Evolutionary conservation across 2,329 filamentous ascomycete species (phyloP), one percentile per base, ranked within the genome.

Genomic region (Pseudocercospora pini-densiflorae): DNA sequence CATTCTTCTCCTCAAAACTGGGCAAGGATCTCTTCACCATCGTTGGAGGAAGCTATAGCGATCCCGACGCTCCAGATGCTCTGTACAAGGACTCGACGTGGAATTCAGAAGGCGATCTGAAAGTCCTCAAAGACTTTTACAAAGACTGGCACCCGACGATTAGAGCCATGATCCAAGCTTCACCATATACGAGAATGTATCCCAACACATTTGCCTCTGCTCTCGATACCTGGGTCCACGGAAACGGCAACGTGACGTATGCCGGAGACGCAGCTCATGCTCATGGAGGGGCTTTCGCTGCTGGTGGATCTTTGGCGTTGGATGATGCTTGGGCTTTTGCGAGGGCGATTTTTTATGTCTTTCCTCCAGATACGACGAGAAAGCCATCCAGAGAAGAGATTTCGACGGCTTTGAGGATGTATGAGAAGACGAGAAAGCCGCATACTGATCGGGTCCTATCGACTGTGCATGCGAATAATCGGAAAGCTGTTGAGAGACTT

Each of bases 211-310:
- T 76, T 63, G 73, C 71, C 53, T 66, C 70, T 6, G 66, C 74
- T 9, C 71, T 80, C 5, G 64, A 74, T 8, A 72, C 73, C 27
- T 77, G 76, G 75, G 64, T 76, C 3, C 76, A 77, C 61, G 70
- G 71, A 3, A 54, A 70, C 10, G 69, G 70, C 23, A 74, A 75
- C 9, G 74, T 76, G 4, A 77, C 75, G 0, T 72, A 79, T 2
- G 74, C 77, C 6, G 79, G 79, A 2, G 79, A 81, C 66, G 78
- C 79, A 31, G 79, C 78, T 9, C 78, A 80, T 68, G 75, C 78
- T 3, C 77, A 80, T 64, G 78, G 78, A 16, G 79, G 78, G 24
- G 79, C 78, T 14, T 75, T 77, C 63, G 79, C 78, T 8, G 78
- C 79, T 3, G 79, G 79, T 16, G 78, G 78, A 7, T 79, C 77